Conservation (phyloP, 345 rosid species). For the Ceriops zippeliana region DNA sequence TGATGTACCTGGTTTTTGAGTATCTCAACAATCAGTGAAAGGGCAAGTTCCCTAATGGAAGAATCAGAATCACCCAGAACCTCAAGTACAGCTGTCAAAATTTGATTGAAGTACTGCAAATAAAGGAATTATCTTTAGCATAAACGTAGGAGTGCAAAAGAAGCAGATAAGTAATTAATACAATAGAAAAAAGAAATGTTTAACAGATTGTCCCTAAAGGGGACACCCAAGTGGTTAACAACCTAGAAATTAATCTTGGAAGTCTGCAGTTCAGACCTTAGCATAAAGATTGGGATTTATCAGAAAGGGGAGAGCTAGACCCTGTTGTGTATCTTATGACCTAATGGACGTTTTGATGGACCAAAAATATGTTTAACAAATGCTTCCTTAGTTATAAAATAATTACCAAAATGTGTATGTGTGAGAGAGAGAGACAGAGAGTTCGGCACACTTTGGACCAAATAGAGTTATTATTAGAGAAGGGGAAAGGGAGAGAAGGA, state of each 20-base stretch:
- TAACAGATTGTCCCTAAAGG: neutral
- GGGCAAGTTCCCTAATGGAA: slow-evolving; percentile 67
- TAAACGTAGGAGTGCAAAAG: neutral
- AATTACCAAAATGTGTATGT: neutral
- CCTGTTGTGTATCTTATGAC: too few species aligned
- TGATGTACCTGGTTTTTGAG: slow-evolving; percentile 72
- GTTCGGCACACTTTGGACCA: slow-evolving; percentile 62
- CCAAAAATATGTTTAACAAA: too few species aligned
- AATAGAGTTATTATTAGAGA: slow-evolving; percentile 66
- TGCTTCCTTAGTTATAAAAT: neutral
- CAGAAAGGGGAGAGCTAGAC: too few species aligned
- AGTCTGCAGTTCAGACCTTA: too few species aligned
- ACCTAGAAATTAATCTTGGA: too few species aligned
- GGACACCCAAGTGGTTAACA: too few species aligned
- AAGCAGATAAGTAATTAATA: neutral
- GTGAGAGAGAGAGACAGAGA: neutral
- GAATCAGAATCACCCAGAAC: slow-evolving; percentile 73
- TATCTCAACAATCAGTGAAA: slow-evolving; percentile 75
- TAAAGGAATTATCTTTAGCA: slow-evolving; percentile 4
- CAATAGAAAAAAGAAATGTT: neutral
- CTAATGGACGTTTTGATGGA: too few species aligned
- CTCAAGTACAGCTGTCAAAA: slow-evolving; percentile 92
- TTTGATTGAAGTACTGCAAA: slow-evolving; percentile 93
- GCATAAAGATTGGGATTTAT: too few species aligned
- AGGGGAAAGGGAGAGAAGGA: slow-evolving; percentile 11